Percentiles rank a stretch among this genome's conserved stretches.
These are phyloP conservation scores for Pythium insidiosum DNA, from an alignment of 352 stramenopile genomes.

Conservation along the genomic window DNA sequence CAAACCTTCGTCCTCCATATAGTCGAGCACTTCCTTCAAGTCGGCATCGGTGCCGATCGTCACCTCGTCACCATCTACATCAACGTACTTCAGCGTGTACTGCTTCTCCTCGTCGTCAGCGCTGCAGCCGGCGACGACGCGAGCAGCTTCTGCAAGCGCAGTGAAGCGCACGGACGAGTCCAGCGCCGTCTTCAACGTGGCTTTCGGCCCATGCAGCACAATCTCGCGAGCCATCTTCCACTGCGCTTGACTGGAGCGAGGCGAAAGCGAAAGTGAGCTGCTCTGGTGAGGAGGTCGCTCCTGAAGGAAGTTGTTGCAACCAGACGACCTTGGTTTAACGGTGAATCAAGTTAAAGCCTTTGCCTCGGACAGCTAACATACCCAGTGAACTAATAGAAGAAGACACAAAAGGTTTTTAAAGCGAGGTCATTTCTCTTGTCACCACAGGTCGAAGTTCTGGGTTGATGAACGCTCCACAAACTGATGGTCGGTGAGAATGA, in stretches of 20 bases:
- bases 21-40: conserved; percentile 35
- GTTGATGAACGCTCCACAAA: conserved; percentile 9
- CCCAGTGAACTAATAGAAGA: background rate
- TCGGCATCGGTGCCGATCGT: conserved; percentile 46
- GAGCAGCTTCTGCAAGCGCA: conserved; percentile 3
- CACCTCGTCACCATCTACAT: conserved; percentile 50
- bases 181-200: conserved; percentile 3
- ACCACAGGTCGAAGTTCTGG: conserved; percentile 8
- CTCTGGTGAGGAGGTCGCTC: background rate
- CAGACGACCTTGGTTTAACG: background rate
- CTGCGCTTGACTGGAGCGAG: too few species aligned
- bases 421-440: conserved; percentile 12
- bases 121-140: conserved; percentile 13
- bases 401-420: conserved; percentile 5
- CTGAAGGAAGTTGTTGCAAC: background rate
- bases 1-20: conserved; percentile 45
- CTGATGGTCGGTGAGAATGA: conserved; percentile 11
- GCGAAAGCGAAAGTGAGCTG: conserved; percentile 27
- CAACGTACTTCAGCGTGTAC: conserved; percentile 42
- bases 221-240: conserved; percentile 21
- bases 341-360: too few species aligned
- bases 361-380: background rate
- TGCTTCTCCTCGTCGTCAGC: conserved; percentile 11
- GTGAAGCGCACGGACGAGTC: too few species aligned
- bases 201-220: conserved; percentile 14